Conservation (phyloP, 2,329 filamentous ascomycete species). For the Lecanicillium sp. region DNA sequence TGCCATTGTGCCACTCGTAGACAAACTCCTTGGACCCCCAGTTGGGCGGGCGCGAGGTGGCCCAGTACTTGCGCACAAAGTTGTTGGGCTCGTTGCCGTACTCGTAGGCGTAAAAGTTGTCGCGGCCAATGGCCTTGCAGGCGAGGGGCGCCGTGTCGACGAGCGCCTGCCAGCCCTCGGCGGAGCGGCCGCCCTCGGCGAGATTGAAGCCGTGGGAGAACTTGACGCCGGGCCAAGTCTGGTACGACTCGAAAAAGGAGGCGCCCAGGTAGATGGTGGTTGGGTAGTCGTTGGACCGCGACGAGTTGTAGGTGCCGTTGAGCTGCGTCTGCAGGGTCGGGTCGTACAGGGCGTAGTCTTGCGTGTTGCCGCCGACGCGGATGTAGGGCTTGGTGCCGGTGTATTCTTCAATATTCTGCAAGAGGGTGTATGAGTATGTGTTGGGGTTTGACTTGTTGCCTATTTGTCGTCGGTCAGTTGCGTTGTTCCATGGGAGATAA, state of each 20-base stretch:
- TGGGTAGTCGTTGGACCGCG: constrained; percentile 49
- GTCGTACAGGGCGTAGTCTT: constrained; percentile 57
- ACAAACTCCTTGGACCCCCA: constrained; percentile 31
- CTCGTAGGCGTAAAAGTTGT: constrained; percentile 49
- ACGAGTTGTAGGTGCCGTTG: constrained; percentile 43
- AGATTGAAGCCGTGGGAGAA: constrained; percentile 58
- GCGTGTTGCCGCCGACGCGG: constrained; percentile 59
- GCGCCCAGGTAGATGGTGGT: constrained; percentile 53
- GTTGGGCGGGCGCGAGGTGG: background rate
- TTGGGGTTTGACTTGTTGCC: constrained; percentile 49
- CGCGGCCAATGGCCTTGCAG: constrained; percentile 45
- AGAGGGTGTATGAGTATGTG: constrained; percentile 50
- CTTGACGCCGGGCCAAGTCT: constrained; percentile 45
- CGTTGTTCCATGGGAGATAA: constrained; percentile 1
- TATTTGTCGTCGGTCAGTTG: constrained; percentile 10
- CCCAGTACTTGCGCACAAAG: constrained; percentile 1
- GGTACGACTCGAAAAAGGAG: constrained; percentile 56
- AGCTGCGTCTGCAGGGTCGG: constrained; percentile 39
- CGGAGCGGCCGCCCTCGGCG: constrained; percentile 41
- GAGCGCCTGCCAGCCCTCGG: constrained; percentile 42
- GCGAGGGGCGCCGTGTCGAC: constrained; percentile 46
- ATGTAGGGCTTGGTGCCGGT: constrained; percentile 51
- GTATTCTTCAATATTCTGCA: constrained; percentile 48
- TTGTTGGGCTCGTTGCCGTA: constrained; percentile 52
- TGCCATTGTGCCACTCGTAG: constrained; percentile 48